A percentile compares a stretch with the other conserved stretches of the same genome.
These are phyloP conservation scores for Stylonectria norvegica DNA, from an alignment of 2,329 filamentous ascomycete species.

Conservation along the genomic window DNA sequence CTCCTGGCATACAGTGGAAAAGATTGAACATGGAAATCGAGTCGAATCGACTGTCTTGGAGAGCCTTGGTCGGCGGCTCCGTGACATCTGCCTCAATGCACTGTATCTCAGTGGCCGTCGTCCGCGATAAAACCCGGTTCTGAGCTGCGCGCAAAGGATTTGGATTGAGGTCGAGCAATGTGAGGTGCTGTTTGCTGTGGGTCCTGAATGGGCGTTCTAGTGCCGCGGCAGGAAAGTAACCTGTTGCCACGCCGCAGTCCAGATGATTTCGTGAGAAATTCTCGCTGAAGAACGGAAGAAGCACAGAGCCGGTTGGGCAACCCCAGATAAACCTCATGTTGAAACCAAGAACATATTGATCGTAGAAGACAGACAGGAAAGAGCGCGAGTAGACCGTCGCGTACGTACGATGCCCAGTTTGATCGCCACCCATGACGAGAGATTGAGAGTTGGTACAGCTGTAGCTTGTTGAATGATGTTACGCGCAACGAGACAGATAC, in stretches of 20 bases:
- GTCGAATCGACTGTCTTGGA: not conserved
- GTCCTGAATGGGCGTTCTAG: not conserved
- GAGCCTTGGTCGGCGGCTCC: not conserved
- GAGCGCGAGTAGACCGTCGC: slow-evolving; percentile 1
- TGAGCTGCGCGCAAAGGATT: not conserved
- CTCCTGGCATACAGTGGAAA: slow-evolving; percentile 3
- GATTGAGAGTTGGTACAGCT: no score
- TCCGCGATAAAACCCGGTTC: not conserved
- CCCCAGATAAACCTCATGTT: slow-evolving; percentile 1
- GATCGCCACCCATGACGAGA: not conserved
- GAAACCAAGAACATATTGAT: slow-evolving; percentile 1
- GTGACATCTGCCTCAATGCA: slow-evolving; percentile 1
- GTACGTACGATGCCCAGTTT: not conserved
- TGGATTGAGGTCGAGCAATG: slow-evolving; percentile 1
- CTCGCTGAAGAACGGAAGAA: slow-evolving; percentile 1
- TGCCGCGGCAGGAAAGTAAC: not conserved
- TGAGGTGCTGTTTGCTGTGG: not conserved
- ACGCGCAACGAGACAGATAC: no score
- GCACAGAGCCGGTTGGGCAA: not conserved
- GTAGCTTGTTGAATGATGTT: no score
- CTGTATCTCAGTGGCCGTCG: not conserved
- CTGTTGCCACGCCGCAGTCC: slow-evolving; percentile 1
- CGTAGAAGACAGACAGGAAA: not conserved
- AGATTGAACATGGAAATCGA: slow-evolving; percentile 4
- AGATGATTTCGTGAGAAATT: slow-evolving; percentile 2